Evolutionary conservation across 1,284 basidiomycete species (phyloP), one percentile per base, ranked within the genome.

Genomic region (Fomitiporia mediterranea): DNA sequence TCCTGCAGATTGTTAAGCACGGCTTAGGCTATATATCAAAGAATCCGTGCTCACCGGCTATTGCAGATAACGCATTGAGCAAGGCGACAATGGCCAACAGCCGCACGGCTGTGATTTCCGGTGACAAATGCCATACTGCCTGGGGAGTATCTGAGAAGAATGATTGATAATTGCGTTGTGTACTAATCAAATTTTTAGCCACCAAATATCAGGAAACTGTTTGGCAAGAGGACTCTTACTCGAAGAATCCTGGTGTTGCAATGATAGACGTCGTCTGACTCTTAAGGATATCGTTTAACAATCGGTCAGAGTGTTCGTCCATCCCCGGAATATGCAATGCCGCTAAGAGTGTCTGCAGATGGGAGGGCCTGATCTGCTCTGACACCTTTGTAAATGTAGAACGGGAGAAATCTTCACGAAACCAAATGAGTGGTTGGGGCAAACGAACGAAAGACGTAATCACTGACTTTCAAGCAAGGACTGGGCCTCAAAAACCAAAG

Each of bases 111-210:
- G 92, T 89, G 1, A 77, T 76, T 39, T 78, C 71, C 0, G 78
- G 71, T 0, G 91, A 94, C n/a, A 89, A 70, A 39, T 76, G 79
- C 90, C 91, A 94, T 4, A 72, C 65, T 28, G 76, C 75, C 30
- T 66, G 66, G 3, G 77, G 82, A 69, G 28, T 73, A 72, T 23
- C 75, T 72, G 40, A 79, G 68, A 1, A 54, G 32, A 54, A 48
- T 15, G 53, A 71, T 67, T 53, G 67, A 64, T 21, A 77, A 65
- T 48, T 37, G 78, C 74, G 19, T 67, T 66, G 23, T 70, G 64
- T 37, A 74, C 70, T 52, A 28, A 23, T 30, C 23, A 27, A 48
- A 37, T 5, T 21, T 39, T 3, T 39, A 39, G 37, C 19, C 15
- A 3, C 15, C 4, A 13, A 46, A 3, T 25, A 15, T 21, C 19